These are phyloP conservation scores for Elaeis oleifera DNA, from an alignment of 202 grass and related monocot genomes.

Conservation along the genomic window DNA sequence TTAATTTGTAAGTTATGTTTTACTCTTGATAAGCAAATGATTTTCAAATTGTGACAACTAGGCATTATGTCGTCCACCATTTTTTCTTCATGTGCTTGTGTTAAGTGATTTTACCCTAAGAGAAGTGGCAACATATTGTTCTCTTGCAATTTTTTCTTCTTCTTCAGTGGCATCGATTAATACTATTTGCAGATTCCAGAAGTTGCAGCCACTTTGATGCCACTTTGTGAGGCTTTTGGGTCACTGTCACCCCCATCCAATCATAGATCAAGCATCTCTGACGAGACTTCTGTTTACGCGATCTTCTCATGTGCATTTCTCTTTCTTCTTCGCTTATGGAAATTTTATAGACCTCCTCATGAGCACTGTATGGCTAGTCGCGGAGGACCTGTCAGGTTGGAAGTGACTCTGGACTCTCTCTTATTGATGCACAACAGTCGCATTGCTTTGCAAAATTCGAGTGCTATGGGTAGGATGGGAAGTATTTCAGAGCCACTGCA, in stretches of 20 bases:
- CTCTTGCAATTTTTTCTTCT: not conserved
- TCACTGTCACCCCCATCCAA: slow-evolving; percentile 7
- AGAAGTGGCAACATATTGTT: too few relatives aligned
- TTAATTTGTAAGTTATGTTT: too few relatives aligned
- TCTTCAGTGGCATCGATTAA: not conserved
- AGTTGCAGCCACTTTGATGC: slow-evolving; percentile 20
- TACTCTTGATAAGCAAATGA: too few relatives aligned
- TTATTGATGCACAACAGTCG: slow-evolving; percentile 17
- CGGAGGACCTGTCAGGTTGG: slow-evolving; percentile 6
- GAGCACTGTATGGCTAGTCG: not conserved
- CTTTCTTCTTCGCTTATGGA: slow-evolving; percentile 18
- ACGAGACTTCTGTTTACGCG: slow-evolving; percentile 16
- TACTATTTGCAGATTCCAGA: slow-evolving; percentile 12
- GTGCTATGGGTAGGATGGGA: not conserved
- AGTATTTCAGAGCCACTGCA: not conserved
- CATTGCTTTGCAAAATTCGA: slow-evolving; percentile 5
- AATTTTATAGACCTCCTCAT: slow-evolving; percentile 7
- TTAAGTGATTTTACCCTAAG: not conserved
- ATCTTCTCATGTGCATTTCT: slow-evolving; percentile 22
- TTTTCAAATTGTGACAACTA: too few relatives aligned
- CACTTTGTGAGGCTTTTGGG: slow-evolving; percentile 21
- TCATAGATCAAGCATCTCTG: slow-evolving; percentile 14
- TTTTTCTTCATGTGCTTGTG: too few relatives aligned
- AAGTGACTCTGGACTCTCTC: slow-evolving; percentile 12
- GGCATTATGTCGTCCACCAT: not conserved